A percentile compares a stretch with the other conserved stretches of the same genome.
Conservation (phyloP, 2,329 filamentous ascomycete species). For the Fusarium sp. region DNA sequence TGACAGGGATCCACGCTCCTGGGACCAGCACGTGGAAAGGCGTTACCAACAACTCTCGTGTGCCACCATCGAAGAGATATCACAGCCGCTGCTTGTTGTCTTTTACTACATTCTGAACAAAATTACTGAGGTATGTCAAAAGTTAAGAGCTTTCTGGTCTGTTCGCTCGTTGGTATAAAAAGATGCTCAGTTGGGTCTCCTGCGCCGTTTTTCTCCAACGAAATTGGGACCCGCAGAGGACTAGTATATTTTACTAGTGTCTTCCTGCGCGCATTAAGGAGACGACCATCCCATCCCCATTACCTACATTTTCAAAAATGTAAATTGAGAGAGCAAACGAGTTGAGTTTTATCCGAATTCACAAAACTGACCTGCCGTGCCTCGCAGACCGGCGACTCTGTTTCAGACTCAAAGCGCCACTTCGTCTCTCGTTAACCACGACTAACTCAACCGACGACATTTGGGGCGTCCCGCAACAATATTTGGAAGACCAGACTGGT, state of each 20-base stretch:
- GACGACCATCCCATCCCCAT: slow-evolving; percentile 12
- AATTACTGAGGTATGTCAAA: slow-evolving; percentile 18
- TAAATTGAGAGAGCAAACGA: slow-evolving; percentile 23
- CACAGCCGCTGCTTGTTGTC: background rate
- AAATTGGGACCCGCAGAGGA: slow-evolving; percentile 43
- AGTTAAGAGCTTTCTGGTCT: background rate
- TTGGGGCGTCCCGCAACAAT: slow-evolving; percentile 1
- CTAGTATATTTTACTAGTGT: slow-evolving; percentile 37
- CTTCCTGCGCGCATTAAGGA: slow-evolving; percentile 20
- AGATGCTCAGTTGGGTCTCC: slow-evolving; percentile 17
- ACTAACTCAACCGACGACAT: slow-evolving; percentile 29
- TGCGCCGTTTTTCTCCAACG: slow-evolving; percentile 24
- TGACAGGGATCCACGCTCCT: slow-evolving; percentile 41
- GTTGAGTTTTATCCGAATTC: slow-evolving; percentile 19
- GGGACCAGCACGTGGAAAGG: slow-evolving; percentile 44
- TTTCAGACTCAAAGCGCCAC: slow-evolving; percentile 1
- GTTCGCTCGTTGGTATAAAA: slow-evolving; percentile 1
- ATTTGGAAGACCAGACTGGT: slow-evolving; percentile 29
- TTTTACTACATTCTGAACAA: slow-evolving; percentile 3
- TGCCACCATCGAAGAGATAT: slow-evolving; percentile 18
- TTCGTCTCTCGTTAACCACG: background rate
- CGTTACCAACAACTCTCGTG: slow-evolving; percentile 36
- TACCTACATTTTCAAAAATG: slow-evolving; percentile 5
- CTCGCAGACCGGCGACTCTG: slow-evolving; percentile 19
- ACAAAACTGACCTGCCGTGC: slow-evolving; percentile 31